Conservation (phyloP, 768 basidiomycete species). For the Suillus subalutaceus region DNA sequence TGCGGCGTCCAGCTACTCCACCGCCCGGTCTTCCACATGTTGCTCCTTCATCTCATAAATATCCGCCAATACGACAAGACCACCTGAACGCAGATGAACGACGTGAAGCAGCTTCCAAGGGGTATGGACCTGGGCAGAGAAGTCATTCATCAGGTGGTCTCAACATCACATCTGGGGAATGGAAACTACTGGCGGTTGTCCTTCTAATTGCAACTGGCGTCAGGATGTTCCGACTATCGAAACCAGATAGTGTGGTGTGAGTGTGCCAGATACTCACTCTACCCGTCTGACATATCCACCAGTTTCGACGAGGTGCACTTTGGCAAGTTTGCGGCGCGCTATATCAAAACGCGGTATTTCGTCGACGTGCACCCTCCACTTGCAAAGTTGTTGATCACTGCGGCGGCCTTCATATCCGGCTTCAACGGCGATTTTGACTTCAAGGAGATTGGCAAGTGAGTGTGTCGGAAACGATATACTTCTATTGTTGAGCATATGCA, state of each 20-base stretch:
- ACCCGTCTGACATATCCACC: slow-evolving; percentile 2
- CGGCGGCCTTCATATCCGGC: slow-evolving; percentile 84
- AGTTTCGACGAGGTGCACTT: slow-evolving; percentile 99
- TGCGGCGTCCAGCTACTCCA: slow-evolving; percentile 70
- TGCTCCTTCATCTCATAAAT: slow-evolving; percentile 47
- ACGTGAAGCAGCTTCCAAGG: slow-evolving; percentile 69
- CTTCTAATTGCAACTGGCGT: slow-evolving; percentile 75
- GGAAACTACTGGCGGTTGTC: slow-evolving; percentile 70
- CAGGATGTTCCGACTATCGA: slow-evolving; percentile 82
- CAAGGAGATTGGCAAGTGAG: slow-evolving; percentile 95
- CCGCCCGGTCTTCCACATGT: slow-evolving; percentile 48
- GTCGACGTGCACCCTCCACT: slow-evolving; percentile 97
- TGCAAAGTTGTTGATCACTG: slow-evolving; percentile 92
- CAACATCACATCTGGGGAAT: slow-evolving; percentile 70
- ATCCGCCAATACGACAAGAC: slow-evolving; percentile 64
- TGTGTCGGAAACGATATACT: slow-evolving; percentile 16
- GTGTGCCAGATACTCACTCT: slow-evolving; percentile 33
- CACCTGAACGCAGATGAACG: slow-evolving; percentile 77
- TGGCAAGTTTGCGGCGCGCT: slow-evolving; percentile 93
- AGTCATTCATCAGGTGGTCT: slow-evolving; percentile 60
- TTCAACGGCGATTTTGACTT: slow-evolving; percentile 96
- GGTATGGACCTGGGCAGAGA: slow-evolving; percentile 54
- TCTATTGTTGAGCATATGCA: slow-evolving; percentile 8
- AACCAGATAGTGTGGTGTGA: slow-evolving; percentile 91
- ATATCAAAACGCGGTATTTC: slow-evolving; percentile 90